These are phyloP conservation scores for Candida insectorum DNA, from an alignment of 805 yeast genomes.

Conservation along the genomic window DNA sequence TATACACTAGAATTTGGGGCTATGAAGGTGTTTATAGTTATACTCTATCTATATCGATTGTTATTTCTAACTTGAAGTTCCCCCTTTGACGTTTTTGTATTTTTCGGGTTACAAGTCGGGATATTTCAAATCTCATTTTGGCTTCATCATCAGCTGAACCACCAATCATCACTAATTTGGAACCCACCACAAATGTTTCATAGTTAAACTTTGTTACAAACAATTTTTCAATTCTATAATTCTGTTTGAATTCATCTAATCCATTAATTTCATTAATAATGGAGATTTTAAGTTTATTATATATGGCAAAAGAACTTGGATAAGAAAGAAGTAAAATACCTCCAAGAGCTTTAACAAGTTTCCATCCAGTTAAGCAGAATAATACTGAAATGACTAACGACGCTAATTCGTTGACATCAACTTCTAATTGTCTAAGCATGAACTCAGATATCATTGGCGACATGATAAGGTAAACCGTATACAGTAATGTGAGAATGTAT, in stretches of 20 bases:
- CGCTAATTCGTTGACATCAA: constrained; percentile 44
- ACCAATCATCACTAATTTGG: constrained; percentile 59
- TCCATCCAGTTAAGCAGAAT: constrained; percentile 50
- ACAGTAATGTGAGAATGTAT: constrained; percentile 43
- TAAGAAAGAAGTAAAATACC: constrained; percentile 51
- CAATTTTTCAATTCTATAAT: constrained; percentile 47
- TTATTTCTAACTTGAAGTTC: constrained; percentile 28
- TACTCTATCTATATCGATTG: constrained; percentile 28
- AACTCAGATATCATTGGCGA: constrained; percentile 38
- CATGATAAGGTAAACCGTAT: constrained; percentile 36
- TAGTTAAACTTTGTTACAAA: constrained; percentile 62
- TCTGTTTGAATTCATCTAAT: constrained; percentile 50
- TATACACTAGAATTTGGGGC: background rate
- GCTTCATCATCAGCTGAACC: constrained; percentile 70
- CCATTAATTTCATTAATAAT: constrained; percentile 45
- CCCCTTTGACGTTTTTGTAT: constrained; percentile 22
- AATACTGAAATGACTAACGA: constrained; percentile 43
- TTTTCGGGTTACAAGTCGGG: constrained; percentile 37
- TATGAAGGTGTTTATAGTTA: background rate
- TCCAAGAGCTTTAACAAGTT: constrained; percentile 48
- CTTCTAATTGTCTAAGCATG: constrained; percentile 22
- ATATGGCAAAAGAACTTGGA: constrained; percentile 44
- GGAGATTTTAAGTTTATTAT: constrained; percentile 29
- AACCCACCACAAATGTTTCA: constrained; percentile 53
- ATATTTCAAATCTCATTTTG: constrained; percentile 47